Evolutionary conservation across 164 flowering plant genomes (phyloP), one percentile per base, ranked within the genome.

Genomic region (Umbilicus rupestris): DNA sequence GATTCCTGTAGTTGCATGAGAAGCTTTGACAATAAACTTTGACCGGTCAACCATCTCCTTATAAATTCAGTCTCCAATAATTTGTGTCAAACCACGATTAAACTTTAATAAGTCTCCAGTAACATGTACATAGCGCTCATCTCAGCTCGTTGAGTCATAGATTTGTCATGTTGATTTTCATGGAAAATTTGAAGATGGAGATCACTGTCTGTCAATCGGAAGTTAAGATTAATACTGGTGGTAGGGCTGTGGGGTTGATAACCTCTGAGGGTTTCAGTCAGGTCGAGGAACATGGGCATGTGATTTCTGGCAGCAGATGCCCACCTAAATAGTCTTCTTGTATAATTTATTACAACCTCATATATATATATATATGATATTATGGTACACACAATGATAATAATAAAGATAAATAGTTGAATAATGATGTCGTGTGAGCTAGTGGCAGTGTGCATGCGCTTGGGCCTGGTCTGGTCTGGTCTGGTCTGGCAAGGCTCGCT

Each of bases 241-340:
- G 52, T 47, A 24, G 28, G 24, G 52, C 19, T 19, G 52, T 47
- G 52, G 24, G 57, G 57, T 20, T 50, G 22, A 50, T 15, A 20
- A 50, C 29, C 8, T 22, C 28, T 50, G 57, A 20, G 8, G 57
- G 57, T 50, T 50, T 11, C 57, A 50, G 57, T n/a, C 52, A 16
- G 52, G 22, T 47, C n/a, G 24, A 47, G 52, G 52, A 47, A 50
- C 29, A 50, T 50, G 57, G 28, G 14, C 57, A 50, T 50, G 57
- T 50, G 57, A 50, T 20, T 50, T 20, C 57, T 50, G 22, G 57
- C 57, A 22, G 57, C 3, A 50, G 57, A 22, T 50, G 22, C 57
- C 28, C 14, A 50, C 28, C 29, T 49, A 49, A 49, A 49, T 49
- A 49, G 26, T 49, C 26, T 20, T 49, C 4, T 49, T n/a, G 9